These are phyloP conservation scores for Setomelanomma holmii DNA, from an alignment of 2,329 filamentous ascomycete species.

Conservation along the genomic window DNA sequence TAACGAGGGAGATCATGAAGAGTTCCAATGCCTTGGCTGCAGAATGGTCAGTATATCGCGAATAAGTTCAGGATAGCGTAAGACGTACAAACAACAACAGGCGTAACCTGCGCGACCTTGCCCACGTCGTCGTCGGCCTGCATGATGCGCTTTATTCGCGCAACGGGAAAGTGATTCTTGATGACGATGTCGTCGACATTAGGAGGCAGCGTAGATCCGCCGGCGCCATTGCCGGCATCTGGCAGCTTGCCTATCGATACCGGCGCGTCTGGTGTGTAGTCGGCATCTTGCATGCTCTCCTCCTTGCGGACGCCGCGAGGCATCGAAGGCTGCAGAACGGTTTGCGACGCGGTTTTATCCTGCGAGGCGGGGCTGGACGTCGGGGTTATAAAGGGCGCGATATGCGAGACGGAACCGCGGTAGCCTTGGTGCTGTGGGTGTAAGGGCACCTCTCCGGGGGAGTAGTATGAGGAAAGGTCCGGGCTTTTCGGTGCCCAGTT, in stretches of 20 bases:
- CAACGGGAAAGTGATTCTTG: conserved; percentile 94
- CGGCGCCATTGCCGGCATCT: conserved; percentile 27
- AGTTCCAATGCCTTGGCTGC: conserved; percentile 90
- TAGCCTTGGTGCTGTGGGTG: conserved; percentile 49
- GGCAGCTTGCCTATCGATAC: conserved; percentile 28
- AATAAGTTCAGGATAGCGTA: neutral
- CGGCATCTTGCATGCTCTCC: conserved; percentile 43
- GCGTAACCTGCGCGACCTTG: conserved; percentile 97
- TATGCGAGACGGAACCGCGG: conserved; percentile 44
- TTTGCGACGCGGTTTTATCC: conserved; percentile 18
- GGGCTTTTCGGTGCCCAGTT: conserved; percentile 53
- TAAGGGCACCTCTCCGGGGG: conserved; percentile 46
- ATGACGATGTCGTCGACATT: conserved; percentile 70
- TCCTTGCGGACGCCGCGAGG: conserved; percentile 35
- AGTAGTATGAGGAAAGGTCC: conserved; percentile 58
- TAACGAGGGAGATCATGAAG: conserved; percentile 95
- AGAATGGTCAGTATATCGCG: conserved; percentile 9
- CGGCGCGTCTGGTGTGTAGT: conserved; percentile 46
- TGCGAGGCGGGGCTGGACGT: conserved; percentile 28
- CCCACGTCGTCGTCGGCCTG: conserved; percentile 98
- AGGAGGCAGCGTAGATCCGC: conserved; percentile 37
- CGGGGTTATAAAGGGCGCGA: conserved; percentile 28
- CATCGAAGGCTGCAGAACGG: conserved; percentile 31
- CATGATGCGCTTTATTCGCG: conserved; percentile 98
- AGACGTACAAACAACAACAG: conserved; percentile 84